Conservation (phyloP, 2,329 filamentous ascomycete species). For the Cordyceps fumosorosea region DNA sequence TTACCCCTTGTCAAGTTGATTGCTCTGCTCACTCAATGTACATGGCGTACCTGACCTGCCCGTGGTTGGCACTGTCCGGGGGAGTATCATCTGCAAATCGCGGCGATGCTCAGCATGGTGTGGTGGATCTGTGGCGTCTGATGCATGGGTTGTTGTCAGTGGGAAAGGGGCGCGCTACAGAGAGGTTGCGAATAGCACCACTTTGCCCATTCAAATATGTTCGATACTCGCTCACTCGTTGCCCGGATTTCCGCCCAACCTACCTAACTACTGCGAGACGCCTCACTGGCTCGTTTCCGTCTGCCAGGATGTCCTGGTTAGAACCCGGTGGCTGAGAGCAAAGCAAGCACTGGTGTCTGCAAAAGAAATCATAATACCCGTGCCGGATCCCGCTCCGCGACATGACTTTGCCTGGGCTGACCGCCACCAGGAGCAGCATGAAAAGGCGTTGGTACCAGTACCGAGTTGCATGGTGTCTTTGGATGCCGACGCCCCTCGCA, state of each 20-base stretch:
- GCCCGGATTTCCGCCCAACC: conserved; percentile 6
- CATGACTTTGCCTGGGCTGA: background rate
- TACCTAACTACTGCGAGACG: background rate
- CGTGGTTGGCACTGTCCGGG: background rate
- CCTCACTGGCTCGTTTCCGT: background rate
- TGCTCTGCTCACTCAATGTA: background rate
- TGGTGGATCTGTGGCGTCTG: conserved; percentile 13
- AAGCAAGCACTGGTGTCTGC: background rate
- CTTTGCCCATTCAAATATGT: background rate
- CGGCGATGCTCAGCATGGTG: conserved; percentile 8
- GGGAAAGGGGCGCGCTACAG: conserved; percentile 5
- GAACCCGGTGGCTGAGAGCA: conserved; percentile 2
- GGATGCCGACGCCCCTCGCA: background rate
- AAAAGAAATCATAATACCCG: conserved; percentile 10
- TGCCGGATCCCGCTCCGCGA: conserved; percentile 6
- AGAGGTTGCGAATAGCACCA: conserved; percentile 3
- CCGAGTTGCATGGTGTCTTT: conserved; percentile 6
- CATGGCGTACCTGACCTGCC: background rate
- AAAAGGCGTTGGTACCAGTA: background rate
- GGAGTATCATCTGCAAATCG: conserved; percentile 12
- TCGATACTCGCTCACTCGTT: background rate
- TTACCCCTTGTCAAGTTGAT: background rate
- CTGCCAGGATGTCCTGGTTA: background rate
- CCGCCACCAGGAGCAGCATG: conserved; percentile 1
- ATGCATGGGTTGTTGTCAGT: background rate